Base-by-base conservation (phyloP, 768 basidiomycete species). In the Coprinellus micaceus region DNA sequence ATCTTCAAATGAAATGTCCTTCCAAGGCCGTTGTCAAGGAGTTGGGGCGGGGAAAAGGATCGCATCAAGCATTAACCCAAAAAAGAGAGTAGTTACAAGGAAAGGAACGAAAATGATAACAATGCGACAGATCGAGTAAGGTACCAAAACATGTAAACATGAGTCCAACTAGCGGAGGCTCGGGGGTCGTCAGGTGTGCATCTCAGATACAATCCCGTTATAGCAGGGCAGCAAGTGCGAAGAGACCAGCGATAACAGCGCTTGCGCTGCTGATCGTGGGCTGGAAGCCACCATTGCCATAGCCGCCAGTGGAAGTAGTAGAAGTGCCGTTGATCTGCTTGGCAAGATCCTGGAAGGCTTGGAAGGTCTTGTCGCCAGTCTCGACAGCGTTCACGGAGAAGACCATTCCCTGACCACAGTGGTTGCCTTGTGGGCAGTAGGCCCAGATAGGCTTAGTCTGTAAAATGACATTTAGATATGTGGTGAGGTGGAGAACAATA, bases 381-480 rank as follows among this genome's bases (percentile, higher is more conserved):
- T 79, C 80, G 29, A 74, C 69, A 12, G 84, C 76, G 65, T 84
- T 87, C 58, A 72, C 70, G 24, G 83, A 81, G 65, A 85, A 84
- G 28, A 86, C 85, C 85, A 86, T 87, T 15, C 84, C 83, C 48
- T 66, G 62, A 30, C 71, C 66, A 55, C 85, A 86, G 65, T 86
- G 85, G 50, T 69, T 69, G 15, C 68, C 67, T 64, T 86, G 84
- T 17, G 75, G 70, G 66, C 84, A 86, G 69, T 76, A 85, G 9
- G 82, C 74, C 83, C 83, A 86, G 54, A 81, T 68, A 2, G 84
- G 81, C 54, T 77, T 57, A 19, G 55, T 58, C 37, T 47, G 68
- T 2, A 65, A 70, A 62, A 29, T n/a, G 12, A 4, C n/a, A 17
- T 41, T 13, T n/a, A n/a, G n/a, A n/a, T 12, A 17, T 30, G 17